Base-by-base conservation (phyloP, 2,329 filamentous ascomycete genomes). In the Fusarium oxysporum region DNA sequence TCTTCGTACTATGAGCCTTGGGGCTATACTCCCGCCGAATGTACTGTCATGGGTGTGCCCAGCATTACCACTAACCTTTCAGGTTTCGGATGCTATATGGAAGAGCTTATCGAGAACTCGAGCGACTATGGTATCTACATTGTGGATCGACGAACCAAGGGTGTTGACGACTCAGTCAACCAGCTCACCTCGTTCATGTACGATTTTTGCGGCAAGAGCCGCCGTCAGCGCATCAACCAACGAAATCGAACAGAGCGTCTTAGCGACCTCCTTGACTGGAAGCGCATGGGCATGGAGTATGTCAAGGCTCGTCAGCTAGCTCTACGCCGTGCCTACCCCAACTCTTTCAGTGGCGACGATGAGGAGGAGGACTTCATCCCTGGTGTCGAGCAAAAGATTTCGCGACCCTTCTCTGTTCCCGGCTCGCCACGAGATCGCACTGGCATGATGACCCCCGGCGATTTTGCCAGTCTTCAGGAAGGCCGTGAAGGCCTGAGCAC, bases 91-190 rank as follows among this genome's bases (percentile, higher is more conserved):
- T 98, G 96, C 84, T 98, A 99, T 83, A 99, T 99, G 96, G 96
- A 99, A 83, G 96, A 98, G 83, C 85, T 98, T 76, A 98, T 99
- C 75, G 96, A 98, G 84, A 98, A 98, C 83, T 97, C 96, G 44
- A 93, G 93, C 73, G 96, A 99, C 83, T 98, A 99, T 80, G 96
- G 96, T 75, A 98, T 99, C 83, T 98, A 98, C 86, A 98, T 99
- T 82, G 95, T 99, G 50, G 96, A 99, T 81, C 93, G 96, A 63
- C 91, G 96, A 54, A 93, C 91, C 85, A 98, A 98, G 89, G 96
- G 95, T 33, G 92, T 99, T 3, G 96, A 99, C 79, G 96, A 98
- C 82, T 97, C 95, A 13, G 95, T 98, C 80, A 98, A 98, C 84
- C 95, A 98, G 84, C 90, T 98, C 71, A 92, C 94, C 19, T 91